These are phyloP conservation scores for Mitragyna speciosa DNA, from an alignment of 257 asterid species.

Conservation along the genomic window DNA sequence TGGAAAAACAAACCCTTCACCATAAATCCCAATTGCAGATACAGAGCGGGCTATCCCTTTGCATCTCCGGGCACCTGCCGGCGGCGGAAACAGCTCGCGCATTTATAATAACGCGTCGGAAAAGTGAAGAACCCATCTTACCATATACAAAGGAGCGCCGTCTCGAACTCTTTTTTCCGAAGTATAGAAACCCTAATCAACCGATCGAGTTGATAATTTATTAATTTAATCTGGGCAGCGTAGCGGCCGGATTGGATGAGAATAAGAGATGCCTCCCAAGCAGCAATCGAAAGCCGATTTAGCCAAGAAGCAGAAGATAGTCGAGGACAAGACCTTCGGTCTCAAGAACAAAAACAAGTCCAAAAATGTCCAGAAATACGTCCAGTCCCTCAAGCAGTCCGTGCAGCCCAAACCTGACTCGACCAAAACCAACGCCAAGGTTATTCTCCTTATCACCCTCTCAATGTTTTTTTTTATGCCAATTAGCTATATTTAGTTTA, in stretches of 20 bases:
- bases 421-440: constrained; percentile 68
- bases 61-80: background rate
- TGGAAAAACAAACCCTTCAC: constrained; percentile 10
- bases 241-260: constrained; percentile 19
- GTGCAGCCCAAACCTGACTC: constrained; percentile 79
- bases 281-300: constrained; percentile 75
- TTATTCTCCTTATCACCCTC: background rate
- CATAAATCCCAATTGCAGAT: background rate
- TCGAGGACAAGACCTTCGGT: constrained; percentile 98
- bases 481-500: background rate
- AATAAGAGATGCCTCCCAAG: constrained; percentile 75
- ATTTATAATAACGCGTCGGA: background rate
- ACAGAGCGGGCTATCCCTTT: background rate
- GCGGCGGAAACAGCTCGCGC: background rate
- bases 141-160: background rate
- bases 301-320: constrained; percentile 88
- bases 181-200: constrained; percentile 4
- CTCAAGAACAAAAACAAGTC: constrained; percentile 95
- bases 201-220: background rate
- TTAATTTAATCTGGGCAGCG: too few relatives aligned
- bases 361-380: constrained; percentile 92
- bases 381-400: constrained; percentile 69
- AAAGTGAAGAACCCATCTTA: background rate
- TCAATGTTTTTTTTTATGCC: background rate
- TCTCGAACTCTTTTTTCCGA: background rate